Conservation (phyloP, 192 early-diverging fungal species). For the Backusella circina region DNA sequence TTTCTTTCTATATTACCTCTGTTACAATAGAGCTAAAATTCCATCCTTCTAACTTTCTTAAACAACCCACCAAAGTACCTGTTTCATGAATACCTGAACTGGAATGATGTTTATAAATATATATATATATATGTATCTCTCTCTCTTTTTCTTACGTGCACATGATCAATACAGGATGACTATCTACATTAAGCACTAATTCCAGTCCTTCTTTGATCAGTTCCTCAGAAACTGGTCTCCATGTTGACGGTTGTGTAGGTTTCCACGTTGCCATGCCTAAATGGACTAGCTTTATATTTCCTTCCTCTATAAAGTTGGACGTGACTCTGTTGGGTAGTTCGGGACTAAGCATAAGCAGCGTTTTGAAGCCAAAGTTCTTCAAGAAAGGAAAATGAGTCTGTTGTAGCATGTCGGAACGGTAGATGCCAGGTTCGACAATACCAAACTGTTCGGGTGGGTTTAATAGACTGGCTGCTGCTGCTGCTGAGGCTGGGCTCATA, state of each 20-base stretch:
- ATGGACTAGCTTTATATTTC: slow-evolving; percentile 64
- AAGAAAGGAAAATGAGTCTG: slow-evolving; percentile 77
- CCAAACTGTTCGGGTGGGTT: slow-evolving; percentile 84
- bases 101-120: neutral
- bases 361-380: slow-evolving; percentile 70
- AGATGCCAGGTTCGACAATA: slow-evolving; percentile 84
- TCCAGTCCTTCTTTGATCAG: slow-evolving; percentile 94
- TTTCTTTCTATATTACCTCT: slow-evolving; percentile 54
- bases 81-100: slow-evolving; percentile 93
- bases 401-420: slow-evolving; percentile 77
- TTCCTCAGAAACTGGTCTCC: slow-evolving; percentile 94
- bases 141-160: slow-evolving; percentile 68
- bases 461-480: slow-evolving; percentile 25
- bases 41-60: slow-evolving; percentile 92
- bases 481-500: neutral
- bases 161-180: slow-evolving; percentile 86
- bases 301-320: slow-evolving; percentile 73
- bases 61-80: slow-evolving; percentile 87
- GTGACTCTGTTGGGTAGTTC: slow-evolving; percentile 77
- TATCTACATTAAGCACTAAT: slow-evolving; percentile 71
- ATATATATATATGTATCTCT: neutral
- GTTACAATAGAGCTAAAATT: slow-evolving; percentile 95
- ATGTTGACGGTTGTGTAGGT: slow-evolving; percentile 56
- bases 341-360: slow-evolving; percentile 77
- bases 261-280: slow-evolving; percentile 67